A percentile compares a stretch with the other conserved stretches of the same genome.
phyloP scores from a whole-genome alignment of 2,329 filamentous ascomycete species.

The Aspergillus pseudoglaucus region DNA sequence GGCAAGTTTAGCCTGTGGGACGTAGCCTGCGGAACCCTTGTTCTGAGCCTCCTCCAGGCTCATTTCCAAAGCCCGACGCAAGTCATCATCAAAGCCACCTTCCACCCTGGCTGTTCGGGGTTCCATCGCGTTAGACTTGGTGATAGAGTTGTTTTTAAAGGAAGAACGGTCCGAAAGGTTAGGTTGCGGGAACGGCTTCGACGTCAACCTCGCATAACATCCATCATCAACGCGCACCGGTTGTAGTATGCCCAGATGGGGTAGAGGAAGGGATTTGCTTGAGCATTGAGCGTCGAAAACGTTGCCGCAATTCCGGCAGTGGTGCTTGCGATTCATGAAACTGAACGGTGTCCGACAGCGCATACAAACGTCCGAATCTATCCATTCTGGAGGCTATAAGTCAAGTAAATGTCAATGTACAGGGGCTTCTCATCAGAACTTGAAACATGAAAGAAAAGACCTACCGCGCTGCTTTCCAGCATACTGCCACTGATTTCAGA shows the following conservation, averaged over 20 bases:
- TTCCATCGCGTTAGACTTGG: conserved; percentile 76
- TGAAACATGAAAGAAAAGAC: conserved; percentile 28
- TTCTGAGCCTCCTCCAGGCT: conserved; percentile 87
- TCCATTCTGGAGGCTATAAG: conserved; percentile 87
- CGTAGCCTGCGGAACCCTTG: conserved; percentile 63
- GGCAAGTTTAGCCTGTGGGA: conserved; percentile 53
- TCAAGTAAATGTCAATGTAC: background rate
- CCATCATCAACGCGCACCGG: conserved; percentile 93
- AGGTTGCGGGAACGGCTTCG: conserved; percentile 51
- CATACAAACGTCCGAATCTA: conserved; percentile 97
- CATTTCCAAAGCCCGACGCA: conserved; percentile 92
- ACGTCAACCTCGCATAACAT: conserved; percentile 82
- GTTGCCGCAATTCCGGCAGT: conserved; percentile 95
- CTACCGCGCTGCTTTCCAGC: conserved; percentile 90
- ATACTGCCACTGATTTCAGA: conserved; percentile 88
- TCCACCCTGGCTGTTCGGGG: conserved; percentile 83
- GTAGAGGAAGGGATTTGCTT: conserved; percentile 76
- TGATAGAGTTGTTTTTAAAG: conserved; percentile 44
- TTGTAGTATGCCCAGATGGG: conserved; percentile 86
- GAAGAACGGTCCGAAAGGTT: conserved; percentile 34
- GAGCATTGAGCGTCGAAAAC: conserved; percentile 96
- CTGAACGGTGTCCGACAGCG: conserved; percentile 91
- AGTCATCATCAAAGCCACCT: conserved; percentile 86
- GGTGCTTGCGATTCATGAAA: conserved; percentile 97
- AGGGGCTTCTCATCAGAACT: no score